phyloP scores from a whole-genome alignment of 192 early-diverging fungal genomes.

The Geranomyces variabilis region DNA sequence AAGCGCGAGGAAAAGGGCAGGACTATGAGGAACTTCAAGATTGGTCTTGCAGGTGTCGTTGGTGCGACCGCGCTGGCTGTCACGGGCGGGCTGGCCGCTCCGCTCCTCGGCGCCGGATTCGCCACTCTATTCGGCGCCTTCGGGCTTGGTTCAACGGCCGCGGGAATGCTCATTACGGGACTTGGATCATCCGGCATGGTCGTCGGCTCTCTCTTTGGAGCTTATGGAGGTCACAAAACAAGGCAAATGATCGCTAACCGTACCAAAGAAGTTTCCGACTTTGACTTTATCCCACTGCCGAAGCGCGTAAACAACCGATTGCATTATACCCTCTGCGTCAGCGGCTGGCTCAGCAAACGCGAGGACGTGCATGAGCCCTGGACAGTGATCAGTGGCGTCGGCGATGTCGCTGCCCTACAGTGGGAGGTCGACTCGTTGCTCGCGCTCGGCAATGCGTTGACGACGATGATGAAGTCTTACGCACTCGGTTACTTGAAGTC shows the following conservation, averaged over 20 bases:
- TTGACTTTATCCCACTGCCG: conserved; percentile 15
- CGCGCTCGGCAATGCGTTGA: conserved; percentile 47
- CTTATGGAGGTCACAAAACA: conserved; percentile 51
- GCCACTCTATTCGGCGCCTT: conserved; percentile 41
- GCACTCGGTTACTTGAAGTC: conserved; percentile 47
- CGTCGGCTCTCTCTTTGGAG: conserved; percentile 54
- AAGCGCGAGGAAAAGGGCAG: conserved; percentile 31
- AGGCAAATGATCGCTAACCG: conserved; percentile 21
- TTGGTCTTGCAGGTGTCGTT: conserved; percentile 49
- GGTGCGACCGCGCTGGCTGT: conserved; percentile 54
- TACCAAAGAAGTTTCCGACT: conserved; percentile 32
- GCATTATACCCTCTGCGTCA: conserved; percentile 51
- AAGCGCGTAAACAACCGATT: conserved; percentile 26
- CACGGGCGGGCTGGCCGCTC: conserved; percentile 58
- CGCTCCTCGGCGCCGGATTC: conserved; percentile 57
- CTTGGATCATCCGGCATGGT: conserved; percentile 51
- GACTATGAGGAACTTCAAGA: conserved; percentile 48
- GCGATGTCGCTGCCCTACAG: conserved; percentile 53
- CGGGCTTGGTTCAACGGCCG: conserved; percentile 44
- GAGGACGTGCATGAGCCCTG: conserved; percentile 35
- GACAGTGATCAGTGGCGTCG: conserved; percentile 34
- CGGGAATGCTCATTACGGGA: conserved; percentile 45
- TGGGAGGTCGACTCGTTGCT: conserved; percentile 50
- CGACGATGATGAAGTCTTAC: conserved; percentile 40
- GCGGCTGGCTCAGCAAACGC: conserved; percentile 48